Percentiles rank a stretch among this genome's conserved stretches.
phyloP scores from a whole-genome alignment of 768 basidiomycete genomes.

The Saitozyma podzolica region DNA sequence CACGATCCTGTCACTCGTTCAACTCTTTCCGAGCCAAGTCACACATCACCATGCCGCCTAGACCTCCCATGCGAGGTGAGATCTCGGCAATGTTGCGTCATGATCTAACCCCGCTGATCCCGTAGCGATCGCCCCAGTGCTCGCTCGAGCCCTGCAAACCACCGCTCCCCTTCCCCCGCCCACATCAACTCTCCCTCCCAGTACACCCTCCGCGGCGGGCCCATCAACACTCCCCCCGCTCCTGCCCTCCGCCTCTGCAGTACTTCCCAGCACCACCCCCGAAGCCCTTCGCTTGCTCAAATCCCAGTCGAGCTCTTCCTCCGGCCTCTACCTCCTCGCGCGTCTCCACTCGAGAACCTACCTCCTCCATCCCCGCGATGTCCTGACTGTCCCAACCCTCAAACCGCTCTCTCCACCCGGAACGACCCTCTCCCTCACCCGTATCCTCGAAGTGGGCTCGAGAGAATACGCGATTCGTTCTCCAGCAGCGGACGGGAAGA shows the following conservation, averaged over 20 bases:
- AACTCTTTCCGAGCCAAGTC: not conserved
- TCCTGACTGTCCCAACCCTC: constrained; percentile 89
- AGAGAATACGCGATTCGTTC: constrained; percentile 84
- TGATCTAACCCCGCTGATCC: no score
- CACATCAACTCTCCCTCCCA: constrained; percentile 17
- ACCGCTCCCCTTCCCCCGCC: constrained; percentile 39
- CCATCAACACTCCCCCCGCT: constrained; percentile 28
- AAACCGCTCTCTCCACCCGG: constrained; percentile 74
- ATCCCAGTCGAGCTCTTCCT: constrained; percentile 74
- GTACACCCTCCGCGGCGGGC: no score
- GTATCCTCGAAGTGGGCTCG: constrained; percentile 92
- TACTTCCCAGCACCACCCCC: constrained; percentile 41
- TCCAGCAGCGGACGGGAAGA: constrained; percentile 20
- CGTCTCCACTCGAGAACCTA: constrained; percentile 83
- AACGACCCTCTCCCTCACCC: constrained; percentile 74
- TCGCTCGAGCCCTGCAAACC: constrained; percentile 29
- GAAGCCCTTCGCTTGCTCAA: constrained; percentile 72
- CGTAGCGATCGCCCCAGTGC: not conserved
- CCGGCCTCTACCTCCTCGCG: constrained; percentile 78
- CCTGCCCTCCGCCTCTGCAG: constrained; percentile 14
- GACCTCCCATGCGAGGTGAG: not conserved
- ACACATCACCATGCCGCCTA: not conserved
- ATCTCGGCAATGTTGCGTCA: no score
- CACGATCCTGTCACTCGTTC: not conserved
- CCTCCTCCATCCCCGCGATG: constrained; percentile 83